These are phyloP conservation scores for Erythrobasidium hasegawianum DNA, from an alignment of 1,284 basidiomycete genomes.

Conservation along the genomic window DNA sequence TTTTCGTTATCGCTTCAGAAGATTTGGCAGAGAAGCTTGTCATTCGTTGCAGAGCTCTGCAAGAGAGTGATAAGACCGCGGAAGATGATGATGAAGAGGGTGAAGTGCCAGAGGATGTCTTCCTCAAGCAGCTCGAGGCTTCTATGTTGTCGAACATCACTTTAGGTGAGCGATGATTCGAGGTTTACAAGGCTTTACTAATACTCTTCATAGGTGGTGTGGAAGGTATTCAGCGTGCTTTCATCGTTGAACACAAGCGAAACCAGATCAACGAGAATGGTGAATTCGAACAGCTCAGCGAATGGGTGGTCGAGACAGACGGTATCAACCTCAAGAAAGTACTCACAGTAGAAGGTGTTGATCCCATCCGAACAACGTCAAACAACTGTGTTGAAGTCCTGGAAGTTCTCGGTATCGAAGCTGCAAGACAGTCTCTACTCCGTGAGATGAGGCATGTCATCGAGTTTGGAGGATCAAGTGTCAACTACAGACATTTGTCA, in stretches of 20 bases:
- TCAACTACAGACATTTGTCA: conserved; percentile 96
- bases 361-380: conserved; percentile 85
- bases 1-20: conserved; percentile 98
- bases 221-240: conserved; percentile 83
- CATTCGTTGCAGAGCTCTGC: conserved; percentile 84
- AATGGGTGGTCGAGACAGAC: conserved; percentile 98
- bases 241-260: conserved; percentile 84
- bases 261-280: conserved; percentile 58
- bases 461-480: conserved; percentile 98
- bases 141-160: conserved; percentile 94
- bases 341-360: conserved; percentile 91
- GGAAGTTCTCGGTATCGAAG: conserved; percentile 96
- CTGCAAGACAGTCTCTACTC: conserved; percentile 87
- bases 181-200: conserved; percentile 12
- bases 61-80: conserved; percentile 41
- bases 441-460: conserved; percentile 90
- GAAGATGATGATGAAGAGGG: conserved; percentile 90
- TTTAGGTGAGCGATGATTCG: conserved; percentile 53
- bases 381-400: conserved; percentile 97
- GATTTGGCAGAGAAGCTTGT: conserved; percentile 97
- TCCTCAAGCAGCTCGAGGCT: conserved; percentile 91
- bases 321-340: conserved; percentile 92
- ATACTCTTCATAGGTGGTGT: conserved; percentile 62
- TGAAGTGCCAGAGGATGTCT: conserved; percentile 90
- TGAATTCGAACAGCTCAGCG: conserved; percentile 56